Conservation (phyloP, 495 filamentous ascomycete genomes). For the Venustampulla echinocandica region DNA sequence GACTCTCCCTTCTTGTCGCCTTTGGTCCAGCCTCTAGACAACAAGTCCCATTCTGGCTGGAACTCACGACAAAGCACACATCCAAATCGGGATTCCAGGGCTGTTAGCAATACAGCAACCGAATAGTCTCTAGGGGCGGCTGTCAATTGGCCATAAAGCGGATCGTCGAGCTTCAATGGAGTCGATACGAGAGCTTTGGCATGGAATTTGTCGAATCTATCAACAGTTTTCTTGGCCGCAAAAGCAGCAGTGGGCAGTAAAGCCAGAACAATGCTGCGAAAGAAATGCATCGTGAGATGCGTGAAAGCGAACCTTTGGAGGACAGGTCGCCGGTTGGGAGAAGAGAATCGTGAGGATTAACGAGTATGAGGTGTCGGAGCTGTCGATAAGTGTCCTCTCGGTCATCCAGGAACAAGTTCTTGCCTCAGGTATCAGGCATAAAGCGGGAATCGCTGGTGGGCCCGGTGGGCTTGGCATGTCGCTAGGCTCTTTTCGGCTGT, state of each 20-base stretch:
- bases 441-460: background rate
- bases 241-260: conserved; percentile 44
- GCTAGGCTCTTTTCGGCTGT: conserved; percentile 23
- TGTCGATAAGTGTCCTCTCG: conserved; percentile 1
- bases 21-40: conserved; percentile 78
- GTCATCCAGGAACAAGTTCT: background rate
- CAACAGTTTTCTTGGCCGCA: conserved; percentile 47
- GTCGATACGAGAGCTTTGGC: conserved; percentile 53
- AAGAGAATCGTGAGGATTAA: background rate
- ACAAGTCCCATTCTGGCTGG: conserved; percentile 87
- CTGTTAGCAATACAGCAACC: conserved; percentile 76
- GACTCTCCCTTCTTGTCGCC: conserved; percentile 66
- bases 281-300: conserved; percentile 40
- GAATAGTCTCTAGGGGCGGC: conserved; percentile 73
- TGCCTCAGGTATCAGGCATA: background rate
- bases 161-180: conserved; percentile 69
- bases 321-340: background rate
- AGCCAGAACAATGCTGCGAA: conserved; percentile 45
- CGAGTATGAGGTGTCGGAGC: background rate
- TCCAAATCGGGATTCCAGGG: conserved; percentile 73
- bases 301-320: conserved; percentile 7
- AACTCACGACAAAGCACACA: conserved; percentile 85
- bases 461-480: background rate
- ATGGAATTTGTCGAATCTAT: conserved; percentile 60
- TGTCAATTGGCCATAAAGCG: conserved; percentile 65